Percentiles rank a stretch among this genome's conserved stretches.
phyloP scores from a whole-genome alignment of 306 rosid genomes.

The Fragaria iinumae region DNA sequence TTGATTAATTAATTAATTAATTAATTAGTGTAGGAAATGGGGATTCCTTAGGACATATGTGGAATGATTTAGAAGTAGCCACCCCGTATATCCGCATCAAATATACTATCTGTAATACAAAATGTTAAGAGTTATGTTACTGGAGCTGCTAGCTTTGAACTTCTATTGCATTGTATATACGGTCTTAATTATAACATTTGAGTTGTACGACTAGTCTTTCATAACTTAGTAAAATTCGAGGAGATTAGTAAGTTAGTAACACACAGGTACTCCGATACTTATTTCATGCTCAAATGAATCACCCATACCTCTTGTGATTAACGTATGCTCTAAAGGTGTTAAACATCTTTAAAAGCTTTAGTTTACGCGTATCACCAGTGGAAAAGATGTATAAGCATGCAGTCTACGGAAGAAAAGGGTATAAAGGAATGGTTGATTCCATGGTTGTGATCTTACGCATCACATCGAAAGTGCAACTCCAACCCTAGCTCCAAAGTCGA shows the following conservation, averaged over 20 bases:
- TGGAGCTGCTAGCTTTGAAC: no score
- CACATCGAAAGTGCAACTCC: constrained; percentile 6
- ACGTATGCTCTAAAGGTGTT: background rate
- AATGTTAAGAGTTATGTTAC: no score
- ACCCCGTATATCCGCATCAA: background rate
- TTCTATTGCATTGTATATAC: background rate
- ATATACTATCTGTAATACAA: background rate
- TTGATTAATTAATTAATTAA: background rate
- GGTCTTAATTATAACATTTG: no score
- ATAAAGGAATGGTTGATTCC: constrained; percentile 25
- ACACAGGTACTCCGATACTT: background rate
- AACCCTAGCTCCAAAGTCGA: constrained; percentile 8
- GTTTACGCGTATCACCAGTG: background rate
- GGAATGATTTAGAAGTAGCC: background rate
- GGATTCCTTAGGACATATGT: background rate
- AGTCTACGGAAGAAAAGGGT: constrained; percentile 18
- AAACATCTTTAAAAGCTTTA: background rate
- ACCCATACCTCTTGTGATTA: background rate
- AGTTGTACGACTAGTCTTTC: background rate
- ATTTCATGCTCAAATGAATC: background rate
- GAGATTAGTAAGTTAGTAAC: no score
- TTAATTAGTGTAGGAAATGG: background rate
- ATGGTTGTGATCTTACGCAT: constrained; percentile 24
- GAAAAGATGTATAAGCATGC: background rate
- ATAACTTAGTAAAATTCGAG: background rate